Conservation (phyloP, 352 stramenopile genomes). For the Peronosclerospora sorghi region DNA sequence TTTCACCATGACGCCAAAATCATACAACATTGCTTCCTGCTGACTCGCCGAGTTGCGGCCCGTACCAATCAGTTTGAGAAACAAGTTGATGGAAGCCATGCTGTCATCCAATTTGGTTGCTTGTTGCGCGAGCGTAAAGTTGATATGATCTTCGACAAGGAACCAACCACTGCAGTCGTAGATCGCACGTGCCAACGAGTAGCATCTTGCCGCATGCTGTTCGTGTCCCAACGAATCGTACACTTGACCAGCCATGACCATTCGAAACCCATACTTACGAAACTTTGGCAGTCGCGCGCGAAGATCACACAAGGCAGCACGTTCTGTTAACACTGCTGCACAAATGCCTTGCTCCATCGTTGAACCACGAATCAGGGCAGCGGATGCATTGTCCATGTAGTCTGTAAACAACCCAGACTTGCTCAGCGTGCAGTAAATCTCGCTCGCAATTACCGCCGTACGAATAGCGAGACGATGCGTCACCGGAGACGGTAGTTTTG, state of each 20-base stretch:
- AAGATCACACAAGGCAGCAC: constrained; percentile 67
- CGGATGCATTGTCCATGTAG: constrained; percentile 80
- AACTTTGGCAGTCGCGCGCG: constrained; percentile 61
- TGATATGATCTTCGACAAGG: constrained; percentile 83
- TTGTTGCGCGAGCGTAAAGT: constrained; percentile 76
- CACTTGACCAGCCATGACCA: constrained; percentile 83
- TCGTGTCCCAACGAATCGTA: constrained; percentile 67
- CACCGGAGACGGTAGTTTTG: constrained; percentile 34
- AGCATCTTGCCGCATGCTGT: constrained; percentile 73
- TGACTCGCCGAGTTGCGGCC: constrained; percentile 73
- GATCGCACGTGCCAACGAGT: constrained; percentile 60
- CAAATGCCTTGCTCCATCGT: constrained; percentile 80
- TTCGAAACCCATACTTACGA: constrained; percentile 82
- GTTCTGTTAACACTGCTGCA: constrained; percentile 72
- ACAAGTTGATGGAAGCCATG: constrained; percentile 76
- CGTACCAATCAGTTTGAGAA: constrained; percentile 78
- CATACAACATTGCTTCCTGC: constrained; percentile 70
- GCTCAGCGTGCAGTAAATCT: constrained; percentile 70
- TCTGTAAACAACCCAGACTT: constrained; percentile 71
- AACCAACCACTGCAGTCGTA: constrained; percentile 78
- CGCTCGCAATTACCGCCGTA: constrained; percentile 57
- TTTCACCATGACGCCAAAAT: constrained; percentile 80
- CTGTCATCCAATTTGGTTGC: constrained; percentile 64
- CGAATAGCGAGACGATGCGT: constrained; percentile 53
- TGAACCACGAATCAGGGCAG: constrained; percentile 69